These are phyloP conservation scores for Cercospora nicotianae DNA, from an alignment of 2,329 filamentous ascomycete species.

Conservation along the genomic window DNA sequence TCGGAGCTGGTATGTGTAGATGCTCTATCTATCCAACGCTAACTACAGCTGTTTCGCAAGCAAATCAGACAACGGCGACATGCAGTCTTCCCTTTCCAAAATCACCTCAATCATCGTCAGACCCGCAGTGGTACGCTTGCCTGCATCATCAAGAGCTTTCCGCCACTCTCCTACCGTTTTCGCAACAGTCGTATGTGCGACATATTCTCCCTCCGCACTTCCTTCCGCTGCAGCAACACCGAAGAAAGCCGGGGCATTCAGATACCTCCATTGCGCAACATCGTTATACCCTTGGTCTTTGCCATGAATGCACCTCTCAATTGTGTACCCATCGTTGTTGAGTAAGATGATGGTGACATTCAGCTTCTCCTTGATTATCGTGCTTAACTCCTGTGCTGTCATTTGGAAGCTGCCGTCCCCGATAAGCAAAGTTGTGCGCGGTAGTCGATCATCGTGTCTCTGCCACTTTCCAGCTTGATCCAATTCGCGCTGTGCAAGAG, in stretches of 20 bases:
- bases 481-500: constrained; percentile 69
- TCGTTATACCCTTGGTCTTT: constrained; percentile 32
- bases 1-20: neutral
- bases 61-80: constrained; percentile 15
- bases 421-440: constrained; percentile 54
- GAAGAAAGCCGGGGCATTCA: constrained; percentile 18
- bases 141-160: constrained; percentile 8
- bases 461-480: constrained; percentile 31
- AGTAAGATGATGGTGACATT: constrained; percentile 45
- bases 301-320: constrained; percentile 51
- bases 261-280: constrained; percentile 19
- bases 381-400: constrained; percentile 65
- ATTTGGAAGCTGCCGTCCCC: constrained; percentile 42
- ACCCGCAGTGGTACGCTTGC: neutral
- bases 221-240: constrained; percentile 9
- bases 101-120: constrained; percentile 20
- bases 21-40: too few species aligned
- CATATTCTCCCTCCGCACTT: constrained; percentile 5
- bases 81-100: constrained; percentile 17
- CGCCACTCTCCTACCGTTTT: constrained; percentile 14
- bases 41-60: constrained; percentile 13
- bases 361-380: constrained; percentile 54
- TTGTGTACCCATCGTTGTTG: constrained; percentile 51
- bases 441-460: constrained; percentile 9
- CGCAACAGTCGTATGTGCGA: constrained; percentile 4